Evolutionary conservation across 805 yeast species (phyloP), one percentile per base, ranked within the genome.

Genomic region (Monosporozyma yasuniensis): DNA sequence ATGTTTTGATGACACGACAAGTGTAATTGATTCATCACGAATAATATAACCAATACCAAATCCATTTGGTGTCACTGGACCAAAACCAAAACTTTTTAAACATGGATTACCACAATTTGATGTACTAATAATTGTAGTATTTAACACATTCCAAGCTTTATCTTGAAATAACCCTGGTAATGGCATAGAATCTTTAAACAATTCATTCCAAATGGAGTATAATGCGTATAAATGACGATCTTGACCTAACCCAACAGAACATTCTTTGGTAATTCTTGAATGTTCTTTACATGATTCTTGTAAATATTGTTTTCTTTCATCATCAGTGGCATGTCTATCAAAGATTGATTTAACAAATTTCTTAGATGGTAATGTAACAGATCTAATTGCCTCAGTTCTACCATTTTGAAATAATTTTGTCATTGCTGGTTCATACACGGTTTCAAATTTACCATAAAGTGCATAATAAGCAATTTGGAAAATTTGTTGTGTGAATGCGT

Each of bases 391-490:
- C 67, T 89, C 97, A 1, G 97, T 89, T 65, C 97, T 77, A 10
- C 96, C 97, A 63, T 89, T 96, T 54, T 83, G 75, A 64, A 83
- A 89, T 52, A 72, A 73, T 66, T 89, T 89, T 3, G 96, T 90
- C 97, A 89, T 89, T 8, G 96, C 96, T 1, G 97, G 97, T 69
- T 89, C 97, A 65, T 89, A 89, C 5, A 96, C 87, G 55, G 95
- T 86, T 66, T 88, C 97, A 38, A 88, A 91, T 62, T 85, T 86
- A 46, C 97, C 96, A 63, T 89, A 89, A 37, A 89, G 74, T 0
- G 96, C 95, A 62, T 87, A 89, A 66, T 88, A 89, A 3, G 96
- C 88, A 8, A 93, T 87, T 67, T 89, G 96, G 72, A 88, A 87
- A 22, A 89, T 84, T 91, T 89, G 87, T 66, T 89, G 97, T 37